A percentile compares a stretch with the other conserved stretches of the same genome.
phyloP scores from a whole-genome alignment of 306 rosid genomes.

The Astragalus glycyphyllos region DNA sequence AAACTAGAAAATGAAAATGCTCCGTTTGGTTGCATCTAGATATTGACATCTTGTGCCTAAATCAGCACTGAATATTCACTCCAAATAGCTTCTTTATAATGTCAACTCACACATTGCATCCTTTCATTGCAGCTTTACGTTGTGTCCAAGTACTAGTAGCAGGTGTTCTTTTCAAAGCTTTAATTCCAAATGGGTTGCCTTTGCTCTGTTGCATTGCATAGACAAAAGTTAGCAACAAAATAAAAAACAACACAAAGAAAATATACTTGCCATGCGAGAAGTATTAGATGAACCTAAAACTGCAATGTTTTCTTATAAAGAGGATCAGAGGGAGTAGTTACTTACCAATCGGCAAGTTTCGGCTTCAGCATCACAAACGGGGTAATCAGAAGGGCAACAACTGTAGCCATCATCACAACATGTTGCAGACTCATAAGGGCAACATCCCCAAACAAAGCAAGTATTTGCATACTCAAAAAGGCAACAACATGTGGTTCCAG shows the following conservation, averaged over 20 bases:
- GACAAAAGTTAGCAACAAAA: background rate
- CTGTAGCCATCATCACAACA: conserved; percentile 79
- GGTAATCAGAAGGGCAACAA: conserved; percentile 86
- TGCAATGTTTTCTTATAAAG: background rate
- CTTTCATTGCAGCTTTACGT: conserved; percentile 37
- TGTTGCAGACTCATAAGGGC: conserved; percentile 82
- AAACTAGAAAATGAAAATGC: background rate
- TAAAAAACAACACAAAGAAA: background rate
- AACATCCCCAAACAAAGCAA: conserved; percentile 97
- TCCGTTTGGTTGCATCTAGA: background rate
- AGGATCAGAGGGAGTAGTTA: background rate
- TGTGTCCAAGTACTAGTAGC: conserved; percentile 46
- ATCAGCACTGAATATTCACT: background rate
- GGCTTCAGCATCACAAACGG: conserved; percentile 65
- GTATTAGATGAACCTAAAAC: too few species aligned
- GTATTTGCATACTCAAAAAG: conserved; percentile 53
- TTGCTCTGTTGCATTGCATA: conserved; percentile 57
- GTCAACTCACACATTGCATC: conserved; percentile 5
- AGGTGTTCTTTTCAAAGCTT: conserved; percentile 58
- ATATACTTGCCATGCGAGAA: background rate
- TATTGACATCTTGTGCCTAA: background rate
- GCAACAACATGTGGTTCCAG: conserved; percentile 85
- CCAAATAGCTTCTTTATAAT: background rate
- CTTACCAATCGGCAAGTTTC: conserved; percentile 76
- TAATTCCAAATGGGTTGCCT: conserved; percentile 59